Conservation (phyloP, 257 asterid genomes). For the Capsicum baccatum region DNA sequence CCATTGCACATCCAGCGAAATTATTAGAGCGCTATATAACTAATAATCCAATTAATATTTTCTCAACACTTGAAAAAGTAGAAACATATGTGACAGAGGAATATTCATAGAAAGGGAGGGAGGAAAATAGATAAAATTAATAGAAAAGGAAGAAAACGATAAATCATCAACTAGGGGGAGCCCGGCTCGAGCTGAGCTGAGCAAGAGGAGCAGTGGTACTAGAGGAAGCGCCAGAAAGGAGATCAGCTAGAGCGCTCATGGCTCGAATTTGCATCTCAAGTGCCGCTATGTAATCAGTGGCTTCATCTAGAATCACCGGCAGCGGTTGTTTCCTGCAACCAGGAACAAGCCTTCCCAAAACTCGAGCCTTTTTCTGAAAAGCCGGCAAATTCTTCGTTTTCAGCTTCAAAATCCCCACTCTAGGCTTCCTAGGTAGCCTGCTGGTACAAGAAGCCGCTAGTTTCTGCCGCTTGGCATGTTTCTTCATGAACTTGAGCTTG, state of each 20-base stretch:
- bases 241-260: conserved; percentile 82
- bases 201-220: conserved; percentile 39
- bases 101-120: conserved; percentile 31
- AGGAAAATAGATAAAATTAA: conserved; percentile 13
- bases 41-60: conserved; percentile 12
- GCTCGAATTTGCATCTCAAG: conserved; percentile 98
- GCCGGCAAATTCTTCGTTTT: conserved; percentile 77
- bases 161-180: conserved; percentile 47
- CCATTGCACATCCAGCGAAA: background rate
- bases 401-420: conserved; percentile 62
- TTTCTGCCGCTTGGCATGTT: conserved; percentile 60
- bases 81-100: conserved; percentile 32
- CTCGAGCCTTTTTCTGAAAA: conserved; percentile 72
- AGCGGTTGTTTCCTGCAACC: conserved; percentile 90
- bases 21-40: background rate
- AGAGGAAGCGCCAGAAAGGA: conserved; percentile 64
- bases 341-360: conserved; percentile 77
- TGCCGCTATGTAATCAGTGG: conserved; percentile 88
- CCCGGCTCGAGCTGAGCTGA: conserved; percentile 50
- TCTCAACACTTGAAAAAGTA: background rate
- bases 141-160: background rate
- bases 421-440: conserved; percentile 66
- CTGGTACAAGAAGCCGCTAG: conserved; percentile 53
- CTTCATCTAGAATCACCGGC: conserved; percentile 88
- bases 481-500: conserved; percentile 79